Evolutionary conservation across 768 basidiomycete species (phyloP).

Genomic region (Botryobasidium botryosum): DNA sequence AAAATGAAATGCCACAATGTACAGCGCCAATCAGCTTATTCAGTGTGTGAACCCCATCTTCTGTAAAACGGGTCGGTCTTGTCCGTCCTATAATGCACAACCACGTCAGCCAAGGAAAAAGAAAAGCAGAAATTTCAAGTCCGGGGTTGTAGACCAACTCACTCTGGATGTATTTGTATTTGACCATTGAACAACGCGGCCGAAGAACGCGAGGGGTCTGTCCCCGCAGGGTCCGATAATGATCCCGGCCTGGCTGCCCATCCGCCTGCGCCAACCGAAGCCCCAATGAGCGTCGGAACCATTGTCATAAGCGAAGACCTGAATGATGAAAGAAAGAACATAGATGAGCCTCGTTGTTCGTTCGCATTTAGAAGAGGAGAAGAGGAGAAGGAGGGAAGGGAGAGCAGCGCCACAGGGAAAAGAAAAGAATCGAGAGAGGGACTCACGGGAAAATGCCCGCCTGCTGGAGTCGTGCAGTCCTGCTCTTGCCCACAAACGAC

Average conservation of each 20-base stretch:
- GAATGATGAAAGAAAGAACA: conserved; percentile 14
- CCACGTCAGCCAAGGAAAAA: not conserved
- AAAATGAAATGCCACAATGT: no score
- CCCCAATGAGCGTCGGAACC: conserved; percentile 57
- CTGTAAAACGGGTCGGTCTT: not conserved
- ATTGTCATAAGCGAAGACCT: conserved; percentile 58
- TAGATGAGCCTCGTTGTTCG: no score
- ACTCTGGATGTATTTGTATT: conserved; percentile 21
- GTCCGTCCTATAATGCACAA: not conserved
- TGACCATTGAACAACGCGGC: conserved; percentile 57
- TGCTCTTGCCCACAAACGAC: conserved; percentile 68
- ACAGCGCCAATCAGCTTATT: no score
- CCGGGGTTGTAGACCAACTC: not conserved
- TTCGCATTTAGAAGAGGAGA: no score
- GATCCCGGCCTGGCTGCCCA: conserved; percentile 38
- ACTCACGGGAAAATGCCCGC: conserved; percentile 23
- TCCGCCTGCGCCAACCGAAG: conserved; percentile 54
- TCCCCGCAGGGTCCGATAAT: conserved; percentile 55
- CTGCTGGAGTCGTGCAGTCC: conserved; percentile 35
- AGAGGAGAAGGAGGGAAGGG: conserved; percentile 10
- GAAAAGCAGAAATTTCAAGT: not conserved
- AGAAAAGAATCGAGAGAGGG: conserved; percentile 13
- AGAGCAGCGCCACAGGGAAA: conserved; percentile 5
- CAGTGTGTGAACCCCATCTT: no score
- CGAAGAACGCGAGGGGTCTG: conserved; percentile 65